Evolutionary conservation across 2,329 filamentous ascomycete species (phyloP), one percentile per base, ranked within the genome.

Genomic region (Myriosclerotinia curreyana): DNA sequence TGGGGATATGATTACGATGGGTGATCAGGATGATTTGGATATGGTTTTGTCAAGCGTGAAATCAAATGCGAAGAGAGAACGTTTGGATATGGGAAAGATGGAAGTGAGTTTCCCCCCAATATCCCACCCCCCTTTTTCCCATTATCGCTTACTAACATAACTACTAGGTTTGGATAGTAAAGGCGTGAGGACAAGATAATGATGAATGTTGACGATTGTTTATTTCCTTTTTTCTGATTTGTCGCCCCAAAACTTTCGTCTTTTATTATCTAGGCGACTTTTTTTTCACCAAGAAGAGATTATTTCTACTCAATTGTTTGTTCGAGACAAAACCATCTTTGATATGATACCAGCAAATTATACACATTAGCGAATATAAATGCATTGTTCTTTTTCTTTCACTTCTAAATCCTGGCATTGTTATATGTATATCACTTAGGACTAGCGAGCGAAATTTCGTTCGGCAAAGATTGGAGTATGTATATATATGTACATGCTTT

Each of bases 1-100:
- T 63, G 90, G 89, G 3, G 94, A 98, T 73, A 94, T 97, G 90
- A 96, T 99, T 73, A 97, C 94, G 40, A 89, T 99, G 85, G 92
- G 90, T 38, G 95, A 99, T 76, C 91, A 97, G 76, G 95, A 99
- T 73, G 95, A 99, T 78, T 78, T 97, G 67, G 93, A 98, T 59
- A 90, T 97, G 86, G 87, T 91, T 36, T 82, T 98, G 62, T 83
- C 85, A 75, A 83, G 81, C 54, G 87, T 88, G 8, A 90, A 86
- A 76, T 83, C 83, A 58, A 79, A 80, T 65, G 92, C 90, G 55
- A 85, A 82, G 77, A 90, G 85, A 76, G 89, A 94, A 74, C 85
- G 87, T 71, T 82, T 83, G 67, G 93, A 96, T 68, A 89, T 92
- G 80, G 92, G 91, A 60, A 97, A 96, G 83, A 87, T 97, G 86